Evolutionary conservation across 176 grass and related monocot species (phyloP).

Genomic region (Cenchrus americanus): DNA sequence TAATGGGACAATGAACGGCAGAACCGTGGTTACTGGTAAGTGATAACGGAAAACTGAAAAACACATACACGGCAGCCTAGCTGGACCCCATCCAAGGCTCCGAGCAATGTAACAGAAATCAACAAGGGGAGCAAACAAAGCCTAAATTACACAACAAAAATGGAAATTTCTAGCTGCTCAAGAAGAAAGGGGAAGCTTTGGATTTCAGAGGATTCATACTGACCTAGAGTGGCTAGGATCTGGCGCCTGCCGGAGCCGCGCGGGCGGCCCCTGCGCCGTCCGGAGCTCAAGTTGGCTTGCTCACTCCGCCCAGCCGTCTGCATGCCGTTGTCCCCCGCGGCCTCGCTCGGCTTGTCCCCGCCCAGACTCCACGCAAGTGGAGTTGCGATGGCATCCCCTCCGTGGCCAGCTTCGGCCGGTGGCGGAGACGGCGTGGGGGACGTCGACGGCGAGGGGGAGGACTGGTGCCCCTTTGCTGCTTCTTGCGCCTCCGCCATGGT

Average conservation of each 20-base stretch:
- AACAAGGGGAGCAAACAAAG: slow-evolving; percentile 27
- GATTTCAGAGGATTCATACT: slow-evolving; percentile 16
- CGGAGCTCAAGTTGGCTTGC: slow-evolving; percentile 46
- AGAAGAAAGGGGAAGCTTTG: slow-evolving; percentile 19
- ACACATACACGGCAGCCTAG: not conserved
- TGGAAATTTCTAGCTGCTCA: not conserved
- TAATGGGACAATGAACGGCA: slow-evolving; percentile 9
- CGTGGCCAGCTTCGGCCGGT: slow-evolving; percentile 12
- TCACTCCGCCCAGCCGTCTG: slow-evolving; percentile 40
- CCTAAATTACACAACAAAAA: slow-evolving; percentile 19
- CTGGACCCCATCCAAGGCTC: slow-evolving; percentile 40
- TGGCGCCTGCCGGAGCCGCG: slow-evolving; percentile 87
- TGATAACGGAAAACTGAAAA: not conserved
- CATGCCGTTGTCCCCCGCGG: slow-evolving; percentile 29
- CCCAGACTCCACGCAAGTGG: slow-evolving; percentile 33
- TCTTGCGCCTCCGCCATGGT: slow-evolving; percentile 40
- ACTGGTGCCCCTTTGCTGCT: slow-evolving; percentile 44
- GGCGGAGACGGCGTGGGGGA: slow-evolving; percentile 65
- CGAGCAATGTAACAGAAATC: slow-evolving; percentile 35
- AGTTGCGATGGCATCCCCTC: slow-evolving; percentile 15
- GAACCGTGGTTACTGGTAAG: not conserved
- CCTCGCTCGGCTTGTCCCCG: slow-evolving; percentile 18
- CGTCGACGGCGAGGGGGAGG: slow-evolving; percentile 60
- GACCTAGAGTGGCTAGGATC: slow-evolving; percentile 84
- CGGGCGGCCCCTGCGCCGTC: slow-evolving; percentile 77